Evolutionary conservation across 306 rosid species (phyloP).

Genomic region (Lithocarpus polystachyus): DNA sequence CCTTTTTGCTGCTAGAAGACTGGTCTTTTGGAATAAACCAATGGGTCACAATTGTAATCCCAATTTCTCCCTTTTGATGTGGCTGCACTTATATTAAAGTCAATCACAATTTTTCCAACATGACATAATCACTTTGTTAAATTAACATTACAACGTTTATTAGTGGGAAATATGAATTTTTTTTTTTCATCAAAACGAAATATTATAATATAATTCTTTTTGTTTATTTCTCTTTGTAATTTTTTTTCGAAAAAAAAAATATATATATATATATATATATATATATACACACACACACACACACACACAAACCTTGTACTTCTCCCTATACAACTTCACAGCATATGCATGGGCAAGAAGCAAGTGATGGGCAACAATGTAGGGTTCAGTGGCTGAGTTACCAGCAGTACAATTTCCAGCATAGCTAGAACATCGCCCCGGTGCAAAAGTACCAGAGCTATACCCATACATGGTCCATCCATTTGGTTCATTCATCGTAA

Average conservation of each 20-base stretch:
- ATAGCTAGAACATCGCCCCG: constrained; percentile 40
- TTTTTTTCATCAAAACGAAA: too few species aligned
- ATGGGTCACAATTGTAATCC: constrained; percentile 28
- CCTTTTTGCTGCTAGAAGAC: constrained; percentile 19
- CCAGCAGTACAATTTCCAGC: constrained; percentile 31
- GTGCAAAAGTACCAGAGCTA: constrained; percentile 29
- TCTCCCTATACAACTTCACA: neutral
- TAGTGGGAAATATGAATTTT: too few species aligned
- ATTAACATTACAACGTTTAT: too few species aligned
- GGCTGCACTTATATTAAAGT: constrained; percentile 13
- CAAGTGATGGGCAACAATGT: neutral
- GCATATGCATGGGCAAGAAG: neutral
- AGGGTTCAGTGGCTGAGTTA: neutral
- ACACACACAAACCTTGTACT: neutral
- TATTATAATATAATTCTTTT: too few species aligned
- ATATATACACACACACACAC: too few species aligned
- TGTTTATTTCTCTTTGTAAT: too few species aligned
- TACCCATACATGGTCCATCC: constrained; percentile 21
- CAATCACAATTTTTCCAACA: too few species aligned
- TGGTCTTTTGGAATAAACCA: constrained; percentile 30
- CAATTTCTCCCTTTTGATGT: constrained; percentile 34
- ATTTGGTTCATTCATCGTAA: constrained; percentile 39
- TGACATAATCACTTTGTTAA: too few species aligned
- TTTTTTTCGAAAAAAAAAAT: too few species aligned
- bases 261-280: too few species aligned